Percentiles rank a stretch among this genome's conserved stretches.
Conservation (phyloP, 1,284 basidiomycete genomes). For the Ganoderma lingzhi region DNA sequence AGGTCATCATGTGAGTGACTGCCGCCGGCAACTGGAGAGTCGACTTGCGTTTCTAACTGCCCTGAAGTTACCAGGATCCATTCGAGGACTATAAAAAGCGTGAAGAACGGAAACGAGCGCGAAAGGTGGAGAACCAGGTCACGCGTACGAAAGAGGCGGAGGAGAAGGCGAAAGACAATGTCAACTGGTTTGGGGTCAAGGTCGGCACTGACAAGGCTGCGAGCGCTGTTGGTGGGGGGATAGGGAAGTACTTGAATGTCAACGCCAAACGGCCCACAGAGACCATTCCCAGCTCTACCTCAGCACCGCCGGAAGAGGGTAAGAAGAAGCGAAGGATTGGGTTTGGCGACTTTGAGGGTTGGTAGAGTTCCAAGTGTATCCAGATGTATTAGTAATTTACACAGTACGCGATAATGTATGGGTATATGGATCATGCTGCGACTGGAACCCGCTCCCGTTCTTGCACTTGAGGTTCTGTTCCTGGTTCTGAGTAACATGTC, state of each 20-base stretch:
- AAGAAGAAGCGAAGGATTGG: conserved; percentile 81
- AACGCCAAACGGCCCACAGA: conserved; percentile 55
- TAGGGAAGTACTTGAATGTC: conserved; percentile 72
- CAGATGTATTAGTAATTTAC: conserved; percentile 31
- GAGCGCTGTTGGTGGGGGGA: conserved; percentile 45
- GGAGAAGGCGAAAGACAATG: conserved; percentile 59
- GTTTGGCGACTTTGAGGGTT: conserved; percentile 83
- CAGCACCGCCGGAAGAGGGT: conserved; percentile 47
- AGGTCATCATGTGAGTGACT: conserved; percentile 73
- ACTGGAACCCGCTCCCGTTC: conserved; percentile 50
- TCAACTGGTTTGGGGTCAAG: conserved; percentile 88
- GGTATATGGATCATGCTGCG: conserved; percentile 35
- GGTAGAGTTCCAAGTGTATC: conserved; percentile 48
- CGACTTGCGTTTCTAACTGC: conserved; percentile 9
- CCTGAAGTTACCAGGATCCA: conserved; percentile 79
- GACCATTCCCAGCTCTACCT: conserved; percentile 11
- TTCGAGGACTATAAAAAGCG: conserved; percentile 86
- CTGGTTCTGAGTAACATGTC: conserved; percentile 5
- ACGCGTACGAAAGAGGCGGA: conserved; percentile 49
- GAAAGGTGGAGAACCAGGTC: conserved; percentile 50
- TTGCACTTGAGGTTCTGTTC: conserved; percentile 27
- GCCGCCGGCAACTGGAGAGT: not conserved
- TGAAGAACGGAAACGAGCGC: conserved; percentile 76
- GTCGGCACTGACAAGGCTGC: conserved; percentile 56
- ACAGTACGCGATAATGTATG: conserved; percentile 27